Base-by-base conservation (phyloP, 1,284 basidiomycete genomes). In the Sporisorium graminicola region DNA sequence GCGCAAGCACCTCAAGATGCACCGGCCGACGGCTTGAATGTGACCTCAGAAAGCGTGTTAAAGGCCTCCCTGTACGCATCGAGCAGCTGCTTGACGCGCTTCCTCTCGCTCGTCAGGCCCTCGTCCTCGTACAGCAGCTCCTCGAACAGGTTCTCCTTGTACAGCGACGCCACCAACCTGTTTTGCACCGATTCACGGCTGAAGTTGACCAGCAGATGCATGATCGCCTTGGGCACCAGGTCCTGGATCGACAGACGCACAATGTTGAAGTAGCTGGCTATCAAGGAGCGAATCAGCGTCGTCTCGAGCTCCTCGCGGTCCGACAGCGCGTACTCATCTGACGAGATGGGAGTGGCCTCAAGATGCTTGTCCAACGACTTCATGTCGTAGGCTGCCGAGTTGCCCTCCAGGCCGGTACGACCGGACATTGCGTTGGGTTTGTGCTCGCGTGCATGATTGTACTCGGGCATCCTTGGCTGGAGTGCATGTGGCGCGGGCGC, bases 31-130 rank as follows among this genome's bases (percentile, higher is more conserved):
- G 79, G 78, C 72, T 79, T 81, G 43, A 81, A 78, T 24, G 74
- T 81, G 18, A 81, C 79, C 68, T 79, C 78, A 26, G 65, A 74
- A 9, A 81, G 46, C n/a, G 77, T 79, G 50, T 86, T 83, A 88
- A 98, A 98, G 37, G 96, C 96, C 79, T 97, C 95, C 88, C 92
- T 95, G 87, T 99, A 99, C 14, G 96, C 96, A 83, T 98, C 94
- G 77, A 99, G 88, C 58, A 99, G 87, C 14, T 94, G 92, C 89
- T 98, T 98, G 49, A 99, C 93, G 82, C 97, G 89, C 75, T 93
- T 90, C 64, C 97, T 89, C 88, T 99, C 97, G 46, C 92, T 92
- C 31, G 96, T 95, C 66, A 99, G 88, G 62, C 92, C 91, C 87
- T 98, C 95, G 85, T 99, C 97, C 87, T 99, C 97, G 84, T 95